A percentile compares a stretch with the other conserved stretches of the same genome.
phyloP scores from a whole-genome alignment of 441 rosid genomes.

The Geranium incanum region DNA sequence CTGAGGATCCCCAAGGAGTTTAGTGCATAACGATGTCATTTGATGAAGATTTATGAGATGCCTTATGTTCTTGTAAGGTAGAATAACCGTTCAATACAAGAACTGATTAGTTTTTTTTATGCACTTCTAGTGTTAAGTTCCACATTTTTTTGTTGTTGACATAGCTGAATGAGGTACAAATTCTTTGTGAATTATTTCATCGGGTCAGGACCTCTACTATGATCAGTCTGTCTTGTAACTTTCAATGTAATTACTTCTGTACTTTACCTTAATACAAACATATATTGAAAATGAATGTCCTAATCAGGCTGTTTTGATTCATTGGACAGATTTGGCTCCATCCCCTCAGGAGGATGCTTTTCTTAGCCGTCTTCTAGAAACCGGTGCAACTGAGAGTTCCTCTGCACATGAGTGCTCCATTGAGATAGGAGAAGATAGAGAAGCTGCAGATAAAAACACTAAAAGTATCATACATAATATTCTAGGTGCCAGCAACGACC shows the following conservation, averaged over 20 bases:
- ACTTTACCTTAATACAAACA: background rate
- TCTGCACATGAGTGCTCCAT: conserved; percentile 39
- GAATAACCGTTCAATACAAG: background rate
- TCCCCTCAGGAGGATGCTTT: conserved; percentile 47
- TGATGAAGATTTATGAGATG: background rate
- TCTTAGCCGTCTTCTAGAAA: conserved; percentile 57
- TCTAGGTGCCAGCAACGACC: conserved; percentile 41
- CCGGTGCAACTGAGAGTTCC: conserved; percentile 81
- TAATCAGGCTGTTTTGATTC: conserved; percentile 29
- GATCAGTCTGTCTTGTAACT: background rate
- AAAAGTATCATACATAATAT: conserved; percentile 41
- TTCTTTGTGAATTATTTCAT: background rate
- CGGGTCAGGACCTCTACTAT: background rate
- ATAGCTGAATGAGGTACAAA: background rate
- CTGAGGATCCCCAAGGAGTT: background rate
- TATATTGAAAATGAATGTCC: conserved; percentile 18
- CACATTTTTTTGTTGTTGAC: background rate
- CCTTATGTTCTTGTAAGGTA: background rate
- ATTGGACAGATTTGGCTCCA: conserved; percentile 42
- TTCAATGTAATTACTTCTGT: conserved; percentile 11
- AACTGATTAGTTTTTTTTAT: background rate
- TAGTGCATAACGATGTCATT: background rate
- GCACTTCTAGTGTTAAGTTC: background rate
- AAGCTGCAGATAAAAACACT: conserved; percentile 35
- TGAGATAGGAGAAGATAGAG: conserved; percentile 38